Percentiles rank a stretch among this genome's conserved stretches.
Conservation (phyloP, 139 green algal species). For the Closterium sp. region DNA sequence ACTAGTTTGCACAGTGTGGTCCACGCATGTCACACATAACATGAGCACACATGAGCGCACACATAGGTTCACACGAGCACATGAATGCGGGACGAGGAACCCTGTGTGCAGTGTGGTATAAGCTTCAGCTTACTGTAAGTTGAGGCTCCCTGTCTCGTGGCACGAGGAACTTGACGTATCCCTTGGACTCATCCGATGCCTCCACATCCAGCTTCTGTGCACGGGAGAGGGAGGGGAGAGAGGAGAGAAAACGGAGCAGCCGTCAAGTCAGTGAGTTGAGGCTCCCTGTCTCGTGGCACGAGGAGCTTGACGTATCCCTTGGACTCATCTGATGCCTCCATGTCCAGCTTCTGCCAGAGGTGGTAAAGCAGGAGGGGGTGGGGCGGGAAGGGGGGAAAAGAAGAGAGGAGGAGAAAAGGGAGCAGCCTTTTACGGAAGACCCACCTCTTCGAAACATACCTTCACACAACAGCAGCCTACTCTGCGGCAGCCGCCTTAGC, state of each 20-base stretch:
- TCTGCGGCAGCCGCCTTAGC: neutral
- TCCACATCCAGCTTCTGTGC: conserved; percentile 43
- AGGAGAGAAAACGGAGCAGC: neutral
- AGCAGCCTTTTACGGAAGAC: too few species aligned
- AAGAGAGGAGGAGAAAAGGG: neutral
- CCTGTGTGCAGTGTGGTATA: too few species aligned
- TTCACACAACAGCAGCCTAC: conserved; percentile 5
- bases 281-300: conserved; percentile 26
- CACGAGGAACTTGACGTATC: conserved; percentile 48
- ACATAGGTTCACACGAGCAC: neutral
- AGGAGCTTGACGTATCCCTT: conserved; percentile 45
- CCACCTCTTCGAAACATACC: conserved; percentile 36
- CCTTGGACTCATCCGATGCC: conserved; percentile 16
- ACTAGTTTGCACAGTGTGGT: too few species aligned
- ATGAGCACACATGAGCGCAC: too few species aligned
- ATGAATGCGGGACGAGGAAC: neutral
- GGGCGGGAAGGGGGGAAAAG: neutral
- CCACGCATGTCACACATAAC: too few species aligned
- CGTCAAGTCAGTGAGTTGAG: conserved; percentile 18
- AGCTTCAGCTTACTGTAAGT: neutral
- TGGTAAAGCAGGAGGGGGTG: too few species aligned
- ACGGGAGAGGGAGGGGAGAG: too few species aligned
- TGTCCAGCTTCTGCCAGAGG: conserved; percentile 24
- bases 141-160: conserved; percentile 18
- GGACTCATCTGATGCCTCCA: conserved; percentile 36